Evolutionary conservation across 2,329 filamentous ascomycete genomes (phyloP).

Genomic region (Hymenoscyphus fructigenus): DNA sequence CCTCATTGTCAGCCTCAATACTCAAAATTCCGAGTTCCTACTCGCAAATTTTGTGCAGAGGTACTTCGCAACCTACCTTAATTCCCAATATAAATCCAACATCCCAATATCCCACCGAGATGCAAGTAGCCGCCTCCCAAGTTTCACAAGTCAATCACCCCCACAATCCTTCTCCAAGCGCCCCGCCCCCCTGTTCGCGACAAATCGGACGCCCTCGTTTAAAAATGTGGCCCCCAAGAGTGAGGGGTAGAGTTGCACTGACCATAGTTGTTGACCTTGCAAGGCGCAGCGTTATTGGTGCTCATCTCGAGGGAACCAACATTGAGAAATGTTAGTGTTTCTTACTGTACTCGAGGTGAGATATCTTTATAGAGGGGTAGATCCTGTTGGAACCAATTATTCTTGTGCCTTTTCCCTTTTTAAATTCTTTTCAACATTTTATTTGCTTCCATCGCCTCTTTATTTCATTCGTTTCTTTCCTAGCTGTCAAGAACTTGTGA

Average conservation of each 20-base stretch:
- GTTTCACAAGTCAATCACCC: not conserved
- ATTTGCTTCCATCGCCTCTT: not conserved
- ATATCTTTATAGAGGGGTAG: not conserved
- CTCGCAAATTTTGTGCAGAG: not conserved
- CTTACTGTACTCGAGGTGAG: not conserved
- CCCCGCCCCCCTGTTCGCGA: not conserved
- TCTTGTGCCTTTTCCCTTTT: not conserved
- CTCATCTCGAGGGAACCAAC: not conserved
- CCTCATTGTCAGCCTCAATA: too few relatives aligned
- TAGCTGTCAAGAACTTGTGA: too few relatives aligned
- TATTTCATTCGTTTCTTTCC: not conserved
- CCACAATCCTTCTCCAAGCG: constrained; percentile 3
- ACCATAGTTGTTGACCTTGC: not conserved
- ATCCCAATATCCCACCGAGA: not conserved
- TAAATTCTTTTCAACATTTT: not conserved
- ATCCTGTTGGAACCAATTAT: not conserved
- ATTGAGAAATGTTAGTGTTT: not conserved
- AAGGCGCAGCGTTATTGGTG: not conserved
- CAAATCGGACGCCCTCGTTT: not conserved
- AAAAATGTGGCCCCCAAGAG: not conserved
- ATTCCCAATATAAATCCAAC: not conserved
- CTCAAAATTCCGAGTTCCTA: too few relatives aligned
- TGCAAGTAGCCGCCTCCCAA: not conserved
- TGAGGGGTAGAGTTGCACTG: constrained; percentile 1
- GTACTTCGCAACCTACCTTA: not conserved